phyloP scores from a whole-genome alignment of 768 basidiomycete species.

The Leccinum obscurum region DNA sequence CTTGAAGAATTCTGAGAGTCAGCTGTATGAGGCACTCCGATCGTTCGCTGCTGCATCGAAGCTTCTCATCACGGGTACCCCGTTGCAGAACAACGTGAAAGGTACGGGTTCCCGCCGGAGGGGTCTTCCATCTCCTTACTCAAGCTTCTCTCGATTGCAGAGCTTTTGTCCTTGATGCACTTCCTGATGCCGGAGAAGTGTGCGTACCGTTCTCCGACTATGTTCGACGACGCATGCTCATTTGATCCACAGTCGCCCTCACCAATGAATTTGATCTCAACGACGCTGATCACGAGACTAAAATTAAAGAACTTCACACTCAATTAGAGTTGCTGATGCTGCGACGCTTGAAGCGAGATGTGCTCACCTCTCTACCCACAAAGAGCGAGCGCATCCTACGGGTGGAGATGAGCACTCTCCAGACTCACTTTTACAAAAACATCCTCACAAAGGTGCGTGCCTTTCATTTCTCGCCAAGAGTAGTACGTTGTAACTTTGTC shows the following conservation, averaged over 20 bases:
- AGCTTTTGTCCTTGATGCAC: constrained; percentile 96
- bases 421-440: constrained; percentile 99
- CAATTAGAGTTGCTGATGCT: constrained; percentile 96
- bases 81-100: constrained; percentile 98
- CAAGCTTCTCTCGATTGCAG: constrained; percentile 41
- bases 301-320: constrained; percentile 94
- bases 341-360: constrained; percentile 91
- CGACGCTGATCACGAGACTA: constrained; percentile 89
- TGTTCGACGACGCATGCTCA: constrained; percentile 8
- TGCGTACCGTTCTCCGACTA: constrained; percentile 37
- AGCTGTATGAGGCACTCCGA: constrained; percentile 91
- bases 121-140: constrained; percentile 7
- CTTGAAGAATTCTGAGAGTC: constrained; percentile 96
- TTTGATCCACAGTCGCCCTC: constrained; percentile 63
- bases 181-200: constrained; percentile 99
- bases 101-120: constrained; percentile 47
- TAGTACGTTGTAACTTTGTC: constrained; percentile 3
- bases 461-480: not conserved
- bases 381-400: constrained; percentile 98
- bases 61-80: constrained; percentile 96
- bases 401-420: constrained; percentile 95
- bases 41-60: constrained; percentile 90
- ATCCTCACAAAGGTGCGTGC: constrained; percentile 81
- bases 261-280: constrained; percentile 94
- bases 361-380: constrained; percentile 92